phyloP scores from a whole-genome alignment of 176 grass and related monocot genomes.

The Triticum timopheevii region DNA sequence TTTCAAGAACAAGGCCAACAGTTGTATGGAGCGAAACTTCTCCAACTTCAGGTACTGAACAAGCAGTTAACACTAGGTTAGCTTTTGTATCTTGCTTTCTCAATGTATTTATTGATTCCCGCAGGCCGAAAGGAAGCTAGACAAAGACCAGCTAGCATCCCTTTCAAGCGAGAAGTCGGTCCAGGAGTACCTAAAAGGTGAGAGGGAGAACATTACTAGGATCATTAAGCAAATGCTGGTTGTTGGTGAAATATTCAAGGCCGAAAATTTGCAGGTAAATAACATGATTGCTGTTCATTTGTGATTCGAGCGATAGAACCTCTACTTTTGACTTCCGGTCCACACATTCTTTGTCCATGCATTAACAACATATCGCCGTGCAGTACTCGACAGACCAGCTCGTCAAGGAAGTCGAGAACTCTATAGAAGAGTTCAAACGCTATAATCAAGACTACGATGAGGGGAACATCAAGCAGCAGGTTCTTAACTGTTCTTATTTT shows the following conservation, averaged over 20 bases:
- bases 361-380: slow-evolving; percentile 37
- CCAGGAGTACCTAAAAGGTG: slow-evolving; percentile 67
- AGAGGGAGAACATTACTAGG: slow-evolving; percentile 73
- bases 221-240: slow-evolving; percentile 98
- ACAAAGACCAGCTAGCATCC: slow-evolving; percentile 74
- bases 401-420: slow-evolving; percentile 86
- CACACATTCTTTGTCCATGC: not conserved
- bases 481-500: slow-evolving; percentile 15
- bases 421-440: slow-evolving; percentile 72
- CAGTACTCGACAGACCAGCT: slow-evolving; percentile 88
- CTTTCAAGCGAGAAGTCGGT: slow-evolving; percentile 76
- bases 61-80: slow-evolving; percentile 14
- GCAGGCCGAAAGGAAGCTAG: slow-evolving; percentile 80
- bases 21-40: slow-evolving; percentile 90
- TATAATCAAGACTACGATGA: slow-evolving; percentile 94
- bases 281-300: not conserved
- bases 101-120: slow-evolving; percentile 31
- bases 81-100: slow-evolving; percentile 33
- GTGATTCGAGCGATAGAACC: not conserved
- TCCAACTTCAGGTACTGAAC: slow-evolving; percentile 74
- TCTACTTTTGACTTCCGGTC: not conserved
- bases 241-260: slow-evolving; percentile 88
- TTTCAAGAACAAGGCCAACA: slow-evolving; percentile 97
- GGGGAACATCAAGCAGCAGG: slow-evolving; percentile 79
- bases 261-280: slow-evolving; percentile 89